phyloP scores from a whole-genome alignment of 768 basidiomycete genomes.

The Boletellus sp. region DNA sequence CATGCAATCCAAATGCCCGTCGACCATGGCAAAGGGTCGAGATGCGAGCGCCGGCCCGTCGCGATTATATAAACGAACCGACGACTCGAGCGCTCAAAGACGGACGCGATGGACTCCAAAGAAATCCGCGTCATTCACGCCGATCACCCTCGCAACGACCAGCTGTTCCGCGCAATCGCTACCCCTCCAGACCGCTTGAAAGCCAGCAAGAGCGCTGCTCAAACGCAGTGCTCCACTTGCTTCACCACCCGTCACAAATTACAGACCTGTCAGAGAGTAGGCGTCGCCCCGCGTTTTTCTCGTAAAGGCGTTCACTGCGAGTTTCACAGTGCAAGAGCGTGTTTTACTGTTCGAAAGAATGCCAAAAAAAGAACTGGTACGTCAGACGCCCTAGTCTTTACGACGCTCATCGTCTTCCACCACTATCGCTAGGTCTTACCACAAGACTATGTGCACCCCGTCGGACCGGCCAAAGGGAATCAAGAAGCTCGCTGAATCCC shows the following conservation, averaged over 20 bases:
- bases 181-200: not conserved
- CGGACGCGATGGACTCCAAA: not conserved
- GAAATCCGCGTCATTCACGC: not conserved
- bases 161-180: not conserved
- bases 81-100: too few relatives aligned
- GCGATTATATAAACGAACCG: too few relatives aligned
- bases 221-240: not conserved
- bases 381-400: not conserved
- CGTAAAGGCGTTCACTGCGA: not conserved
- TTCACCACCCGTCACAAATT: too few relatives aligned
- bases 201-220: not conserved
- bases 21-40: too few relatives aligned
- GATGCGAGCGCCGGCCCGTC: too few relatives aligned
- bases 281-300: not conserved
- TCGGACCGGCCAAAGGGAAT: not conserved
- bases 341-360: not conserved
- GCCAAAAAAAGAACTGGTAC: not conserved
- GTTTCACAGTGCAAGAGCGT: not conserved
- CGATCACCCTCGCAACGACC: not conserved
- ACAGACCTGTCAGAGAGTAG: not conserved
- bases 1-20: too few relatives aligned
- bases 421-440: not conserved
- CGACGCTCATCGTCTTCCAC: not conserved
- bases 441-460: not conserved
- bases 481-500: not conserved